phyloP scores from a whole-genome alignment of 176 grass and related monocot species.

The Hordeum vulgare region DNA sequence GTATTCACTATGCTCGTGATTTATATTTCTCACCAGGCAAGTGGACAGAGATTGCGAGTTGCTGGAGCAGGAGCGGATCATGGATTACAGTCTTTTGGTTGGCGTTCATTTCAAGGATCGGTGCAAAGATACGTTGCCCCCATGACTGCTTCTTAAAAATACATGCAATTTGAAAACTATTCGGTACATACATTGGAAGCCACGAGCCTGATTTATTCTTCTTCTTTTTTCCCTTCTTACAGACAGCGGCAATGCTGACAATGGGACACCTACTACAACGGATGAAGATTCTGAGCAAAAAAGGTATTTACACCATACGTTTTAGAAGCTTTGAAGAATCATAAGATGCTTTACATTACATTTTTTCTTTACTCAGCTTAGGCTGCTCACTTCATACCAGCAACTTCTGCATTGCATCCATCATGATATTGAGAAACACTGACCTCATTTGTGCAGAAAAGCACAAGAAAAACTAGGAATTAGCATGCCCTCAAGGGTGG shows the following conservation, averaged over 20 bases:
- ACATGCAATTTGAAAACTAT: not conserved
- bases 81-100: slow-evolving; percentile 96
- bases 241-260: slow-evolving; percentile 35
- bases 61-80: slow-evolving; percentile 89
- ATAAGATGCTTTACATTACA: not conserved
- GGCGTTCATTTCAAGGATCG: slow-evolving; percentile 77
- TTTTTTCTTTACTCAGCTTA: not conserved
- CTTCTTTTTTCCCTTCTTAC: not conserved
- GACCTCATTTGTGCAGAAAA: slow-evolving; percentile 35
- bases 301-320: slow-evolving; percentile 30
- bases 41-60: slow-evolving; percentile 81
- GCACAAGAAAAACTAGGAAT: slow-evolving; percentile 45
- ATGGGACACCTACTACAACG: slow-evolving; percentile 31
- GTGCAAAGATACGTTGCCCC: slow-evolving; percentile 49
- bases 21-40: slow-evolving; percentile 44
- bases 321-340: not conserved
- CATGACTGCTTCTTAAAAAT: slow-evolving; percentile 2
- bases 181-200: not conserved
- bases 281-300: slow-evolving; percentile 40
- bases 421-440: not conserved
- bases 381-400: not conserved
- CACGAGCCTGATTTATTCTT: slow-evolving; percentile 5
- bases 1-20: not conserved
- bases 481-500: slow-evolving; percentile 74
- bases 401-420: not conserved